Evolutionary conservation across 306 rosid genomes (phyloP).

Genomic region (Casuarina equisetifolia): DNA sequence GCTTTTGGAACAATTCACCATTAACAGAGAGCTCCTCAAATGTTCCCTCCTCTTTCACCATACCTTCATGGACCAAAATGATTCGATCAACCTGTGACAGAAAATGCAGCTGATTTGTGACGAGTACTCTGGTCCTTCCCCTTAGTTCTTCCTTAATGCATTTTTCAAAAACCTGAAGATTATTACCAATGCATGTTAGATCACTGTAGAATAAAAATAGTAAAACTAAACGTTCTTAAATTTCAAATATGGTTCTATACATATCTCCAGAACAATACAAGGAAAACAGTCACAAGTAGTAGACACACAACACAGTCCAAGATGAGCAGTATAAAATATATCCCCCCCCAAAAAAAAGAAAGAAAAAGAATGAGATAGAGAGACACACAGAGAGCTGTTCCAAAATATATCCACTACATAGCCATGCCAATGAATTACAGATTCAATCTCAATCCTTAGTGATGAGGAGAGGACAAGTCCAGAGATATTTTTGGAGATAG

Average conservation of each 20-base stretch:
- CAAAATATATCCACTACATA: no score
- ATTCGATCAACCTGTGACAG: constrained; percentile 85
- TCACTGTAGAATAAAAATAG: background rate
- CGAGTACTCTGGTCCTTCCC: constrained; percentile 84
- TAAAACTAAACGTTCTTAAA: background rate
- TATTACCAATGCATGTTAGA: constrained; percentile 19
- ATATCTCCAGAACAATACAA: background rate
- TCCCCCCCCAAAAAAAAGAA: background rate
- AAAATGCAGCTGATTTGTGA: constrained; percentile 92
- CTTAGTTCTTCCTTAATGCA: constrained; percentile 80
- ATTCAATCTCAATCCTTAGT: background rate
- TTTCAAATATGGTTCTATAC: background rate
- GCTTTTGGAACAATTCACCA: constrained; percentile 71
- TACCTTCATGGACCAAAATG: constrained; percentile 66
- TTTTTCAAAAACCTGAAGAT: constrained; percentile 64
- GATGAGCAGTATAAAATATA: background rate
- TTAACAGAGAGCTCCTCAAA: constrained; percentile 71
- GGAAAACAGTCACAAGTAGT: background rate
- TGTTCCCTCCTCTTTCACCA: constrained; percentile 74
- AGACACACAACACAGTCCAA: background rate
- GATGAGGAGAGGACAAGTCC: no score
- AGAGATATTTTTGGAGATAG: no score
- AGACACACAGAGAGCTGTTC: background rate
- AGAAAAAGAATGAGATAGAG: background rate
- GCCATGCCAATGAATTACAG: background rate